A percentile compares a stretch with the other conserved stretches of the same genome.
Evolutionary conservation across 148 eudicot genomes (phyloP).

Genomic region (Heliosperma pusillum): DNA sequence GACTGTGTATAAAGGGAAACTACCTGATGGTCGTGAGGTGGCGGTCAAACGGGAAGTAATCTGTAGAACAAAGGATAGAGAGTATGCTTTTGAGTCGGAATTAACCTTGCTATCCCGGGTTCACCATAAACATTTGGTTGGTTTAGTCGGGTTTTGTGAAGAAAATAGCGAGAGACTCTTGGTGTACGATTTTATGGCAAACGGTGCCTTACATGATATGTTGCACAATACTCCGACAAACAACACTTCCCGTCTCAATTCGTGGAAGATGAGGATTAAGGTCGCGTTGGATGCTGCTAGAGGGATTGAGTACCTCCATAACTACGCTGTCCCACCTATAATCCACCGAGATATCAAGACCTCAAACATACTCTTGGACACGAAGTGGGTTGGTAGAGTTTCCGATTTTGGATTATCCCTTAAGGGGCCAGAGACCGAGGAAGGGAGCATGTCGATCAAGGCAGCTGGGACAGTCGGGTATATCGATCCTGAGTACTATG

Average conservation of each 20-base stretch:
- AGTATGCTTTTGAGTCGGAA: conserved; percentile 42
- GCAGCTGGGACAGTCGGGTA: conserved; percentile 57
- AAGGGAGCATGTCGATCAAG: conserved; percentile 32
- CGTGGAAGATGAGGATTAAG: conserved; percentile 59
- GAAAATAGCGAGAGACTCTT: conserved; percentile 48
- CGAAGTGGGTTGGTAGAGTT: conserved; percentile 56
- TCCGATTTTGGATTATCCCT: conserved; percentile 59
- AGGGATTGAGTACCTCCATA: conserved; percentile 64
- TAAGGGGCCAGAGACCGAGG: conserved; percentile 37
- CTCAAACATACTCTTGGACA: conserved; percentile 54
- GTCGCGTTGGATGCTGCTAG: conserved; percentile 58
- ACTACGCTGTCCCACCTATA: conserved; percentile 63
- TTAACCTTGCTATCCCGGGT: conserved; percentile 42
- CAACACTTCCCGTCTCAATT: conserved; percentile 27
- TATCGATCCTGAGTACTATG: conserved; percentile 60
- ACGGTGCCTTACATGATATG: conserved; percentile 51
- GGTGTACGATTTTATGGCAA: conserved; percentile 54
- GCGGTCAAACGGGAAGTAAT: conserved; percentile 57
- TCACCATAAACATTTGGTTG: conserved; percentile 63
- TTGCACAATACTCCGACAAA: conserved; percentile 35
- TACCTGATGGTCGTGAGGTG: conserved; percentile 49
- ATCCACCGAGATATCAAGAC: conserved; percentile 63
- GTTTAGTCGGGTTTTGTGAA: conserved; percentile 53
- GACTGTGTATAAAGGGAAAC: conserved; percentile 40
- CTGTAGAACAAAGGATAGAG: conserved; percentile 32